phyloP scores from a whole-genome alignment of 2,329 filamentous ascomycete species.

The Alternaria atra region DNA sequence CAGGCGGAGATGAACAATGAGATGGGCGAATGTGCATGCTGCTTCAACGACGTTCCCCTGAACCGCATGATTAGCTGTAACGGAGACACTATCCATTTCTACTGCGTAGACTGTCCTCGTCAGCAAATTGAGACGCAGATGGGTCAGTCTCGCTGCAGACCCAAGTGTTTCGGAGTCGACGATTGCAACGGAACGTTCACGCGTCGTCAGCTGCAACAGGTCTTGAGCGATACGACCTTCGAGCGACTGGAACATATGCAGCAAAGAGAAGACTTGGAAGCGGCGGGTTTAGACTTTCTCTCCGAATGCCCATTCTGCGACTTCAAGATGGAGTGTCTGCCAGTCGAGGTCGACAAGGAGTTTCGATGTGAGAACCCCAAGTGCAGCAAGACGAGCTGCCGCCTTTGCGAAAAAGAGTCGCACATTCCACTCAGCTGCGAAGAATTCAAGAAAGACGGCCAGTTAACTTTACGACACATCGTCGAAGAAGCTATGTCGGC shows the following conservation, averaged over 20 bases:
- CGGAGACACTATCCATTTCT: constrained; percentile 67
- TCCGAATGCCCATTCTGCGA: constrained; percentile 83
- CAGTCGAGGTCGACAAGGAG: constrained; percentile 73
- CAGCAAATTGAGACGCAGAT: constrained; percentile 73
- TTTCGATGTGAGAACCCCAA: constrained; percentile 75
- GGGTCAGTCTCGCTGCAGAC: constrained; percentile 72
- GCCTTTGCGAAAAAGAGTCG: constrained; percentile 70
- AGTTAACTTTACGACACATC: constrained; percentile 67
- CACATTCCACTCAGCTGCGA: constrained; percentile 78
- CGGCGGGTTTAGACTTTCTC: constrained; percentile 75
- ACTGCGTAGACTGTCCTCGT: constrained; percentile 74
- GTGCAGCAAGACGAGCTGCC: constrained; percentile 65
- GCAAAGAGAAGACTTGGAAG: constrained; percentile 73
- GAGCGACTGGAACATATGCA: constrained; percentile 75
- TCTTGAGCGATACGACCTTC: constrained; percentile 67
- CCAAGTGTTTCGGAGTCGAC: constrained; percentile 72
- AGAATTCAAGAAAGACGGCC: constrained; percentile 68
- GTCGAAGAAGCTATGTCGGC: constrained; percentile 87
- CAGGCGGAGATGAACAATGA: constrained; percentile 51
- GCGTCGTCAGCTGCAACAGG: constrained; percentile 62
- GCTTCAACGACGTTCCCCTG: constrained; percentile 71
- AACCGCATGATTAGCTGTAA: constrained; percentile 76
- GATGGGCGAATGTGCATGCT: constrained; percentile 74
- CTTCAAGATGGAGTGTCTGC: constrained; percentile 76
- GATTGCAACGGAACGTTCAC: constrained; percentile 70